Percentiles rank a stretch among this genome's conserved stretches.
Conservation (phyloP, 805 yeast genomes). For the Helenozyma baotianmanensis region DNA sequence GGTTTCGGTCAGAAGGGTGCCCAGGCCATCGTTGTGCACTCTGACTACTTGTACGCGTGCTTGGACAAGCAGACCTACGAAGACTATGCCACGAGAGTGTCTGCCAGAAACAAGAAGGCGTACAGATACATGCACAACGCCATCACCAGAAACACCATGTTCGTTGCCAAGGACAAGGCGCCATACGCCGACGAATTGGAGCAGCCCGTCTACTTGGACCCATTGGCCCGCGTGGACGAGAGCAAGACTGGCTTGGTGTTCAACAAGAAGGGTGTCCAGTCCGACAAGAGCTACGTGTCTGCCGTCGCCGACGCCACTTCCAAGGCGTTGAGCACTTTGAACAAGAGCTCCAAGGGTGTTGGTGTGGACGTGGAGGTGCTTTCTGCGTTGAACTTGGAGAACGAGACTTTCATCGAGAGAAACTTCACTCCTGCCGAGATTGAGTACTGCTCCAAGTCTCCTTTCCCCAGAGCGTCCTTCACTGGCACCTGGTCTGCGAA, state of each 20-base stretch:
- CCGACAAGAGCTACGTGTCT: constrained; percentile 39
- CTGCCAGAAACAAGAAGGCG: constrained; percentile 79
- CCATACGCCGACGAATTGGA: constrained; percentile 91
- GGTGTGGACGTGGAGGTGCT: constrained; percentile 97
- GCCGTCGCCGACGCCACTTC: constrained; percentile 56
- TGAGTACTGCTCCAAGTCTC: constrained; percentile 66
- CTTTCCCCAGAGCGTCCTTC: constrained; percentile 82
- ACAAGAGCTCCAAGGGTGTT: constrained; percentile 62
- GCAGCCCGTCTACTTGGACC: constrained; percentile 89
- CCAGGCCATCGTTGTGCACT: constrained; percentile 85
- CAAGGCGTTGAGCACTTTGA: constrained; percentile 52
- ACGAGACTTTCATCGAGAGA: constrained; percentile 85
- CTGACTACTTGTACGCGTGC: constrained; percentile 88
- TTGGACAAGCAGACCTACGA: constrained; percentile 70
- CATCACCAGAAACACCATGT: constrained; percentile 83
- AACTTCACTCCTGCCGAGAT: constrained; percentile 85
- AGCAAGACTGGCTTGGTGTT: constrained; percentile 42
- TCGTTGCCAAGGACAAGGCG: constrained; percentile 87
- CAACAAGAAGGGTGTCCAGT: constrained; percentile 49
- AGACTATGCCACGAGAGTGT: constrained; percentile 65
- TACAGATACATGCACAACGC: constrained; percentile 96
- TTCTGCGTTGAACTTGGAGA: constrained; percentile 74
- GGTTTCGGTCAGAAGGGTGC: constrained; percentile 99
- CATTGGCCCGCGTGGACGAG: constrained; percentile 72
- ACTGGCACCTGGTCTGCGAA: constrained; percentile 99